Base-by-base conservation (phyloP, 805 yeast species). In the Spathaspora hagerdaliae region DNA sequence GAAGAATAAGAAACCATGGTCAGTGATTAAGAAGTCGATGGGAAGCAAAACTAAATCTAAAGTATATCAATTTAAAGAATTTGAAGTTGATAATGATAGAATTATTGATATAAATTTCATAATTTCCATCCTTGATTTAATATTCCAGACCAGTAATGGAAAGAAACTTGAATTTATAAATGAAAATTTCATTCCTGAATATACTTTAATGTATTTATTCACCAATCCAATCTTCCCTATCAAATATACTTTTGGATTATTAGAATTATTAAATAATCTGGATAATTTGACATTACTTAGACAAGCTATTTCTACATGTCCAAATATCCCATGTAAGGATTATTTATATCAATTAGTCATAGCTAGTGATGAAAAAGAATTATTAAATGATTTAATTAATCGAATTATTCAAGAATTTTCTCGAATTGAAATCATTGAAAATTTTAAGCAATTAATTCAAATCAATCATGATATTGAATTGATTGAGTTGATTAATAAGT, bases 151-250 rank as follows among this genome's bases (percentile, higher is more conserved):
- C 5, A 19, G 51, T 27, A 47, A 41, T 36, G 52, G 56, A 10
- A 51, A 53, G 2, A 45, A 47, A 8, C 51, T 75, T n/a, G 42
- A 49, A 49, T 51, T 58, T 47, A 43, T 48, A 8, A 47, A 56
- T 39, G 57, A 55, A 11, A 59, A 55, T 13, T 71, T 74, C 46
- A 54, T 76, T 32, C 80, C 94, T 42, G 82, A 83, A 55, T 65
- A 65, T 40, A 72, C 89, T 2, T 63, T 88, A 40, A 77, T 85
- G 1, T 91, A 87, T 58, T 71, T 91, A 31, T 71, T 92, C 50
- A 86, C 96, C 2, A 96, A 92, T 67, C 97, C 97, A 13, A 67
- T 88, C 14, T 90, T 85, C 64, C 97, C 97, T 8, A 63, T 70
- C 12, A 66, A 73, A 14, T 77, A 73, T 48, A 71, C 87, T 8